These are phyloP conservation scores for Aspergillus thermomutatus DNA, from an alignment of 2,329 filamentous ascomycete genomes.

Conservation along the genomic window DNA sequence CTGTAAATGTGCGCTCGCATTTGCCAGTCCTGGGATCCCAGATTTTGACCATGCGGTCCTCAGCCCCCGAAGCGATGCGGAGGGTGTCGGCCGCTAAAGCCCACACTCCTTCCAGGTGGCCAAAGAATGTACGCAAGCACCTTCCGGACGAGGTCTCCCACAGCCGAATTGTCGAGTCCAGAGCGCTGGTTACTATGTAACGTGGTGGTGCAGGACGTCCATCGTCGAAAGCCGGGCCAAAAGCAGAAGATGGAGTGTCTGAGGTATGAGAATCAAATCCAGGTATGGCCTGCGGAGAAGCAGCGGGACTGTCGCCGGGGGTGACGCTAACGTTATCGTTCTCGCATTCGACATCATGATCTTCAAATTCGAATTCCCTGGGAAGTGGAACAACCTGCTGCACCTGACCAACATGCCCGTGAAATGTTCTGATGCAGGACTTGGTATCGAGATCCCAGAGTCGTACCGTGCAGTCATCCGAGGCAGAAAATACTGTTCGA, in stretches of 20 bases:
- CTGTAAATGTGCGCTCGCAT: slow-evolving; percentile 88
- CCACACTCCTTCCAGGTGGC: slow-evolving; percentile 96
- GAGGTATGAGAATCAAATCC: slow-evolving; percentile 21
- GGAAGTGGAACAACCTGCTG: slow-evolving; percentile 86
- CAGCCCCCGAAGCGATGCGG: slow-evolving; percentile 81
- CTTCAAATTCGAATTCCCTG: slow-evolving; percentile 84
- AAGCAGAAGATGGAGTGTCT: slow-evolving; percentile 49
- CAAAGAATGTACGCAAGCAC: slow-evolving; percentile 90
- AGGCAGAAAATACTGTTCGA: slow-evolving; percentile 85
- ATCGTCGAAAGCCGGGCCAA: slow-evolving; percentile 61
- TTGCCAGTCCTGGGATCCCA: slow-evolving; percentile 92
- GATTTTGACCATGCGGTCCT: slow-evolving; percentile 92
- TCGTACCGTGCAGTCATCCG: slow-evolving; percentile 86
- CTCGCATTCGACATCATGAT: slow-evolving; percentile 55
- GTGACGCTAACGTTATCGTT: slow-evolving; percentile 52
- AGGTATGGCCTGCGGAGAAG: slow-evolving; percentile 22
- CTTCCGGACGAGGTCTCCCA: slow-evolving; percentile 84
- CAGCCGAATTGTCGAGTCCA: slow-evolving; percentile 86
- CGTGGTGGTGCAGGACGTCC: slow-evolving; percentile 71
- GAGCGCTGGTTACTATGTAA: slow-evolving; percentile 88
- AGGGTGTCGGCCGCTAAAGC: slow-evolving; percentile 84
- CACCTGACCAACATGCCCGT: slow-evolving; percentile 91
- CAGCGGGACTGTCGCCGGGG: slow-evolving; percentile 27
- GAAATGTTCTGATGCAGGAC: slow-evolving; percentile 70
- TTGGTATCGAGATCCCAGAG: slow-evolving; percentile 90